Evolutionary conservation across 192 early-diverging fungal genomes (phyloP), one percentile per base, ranked within the genome.

Genomic region (Radiomyces spectabilis): DNA sequence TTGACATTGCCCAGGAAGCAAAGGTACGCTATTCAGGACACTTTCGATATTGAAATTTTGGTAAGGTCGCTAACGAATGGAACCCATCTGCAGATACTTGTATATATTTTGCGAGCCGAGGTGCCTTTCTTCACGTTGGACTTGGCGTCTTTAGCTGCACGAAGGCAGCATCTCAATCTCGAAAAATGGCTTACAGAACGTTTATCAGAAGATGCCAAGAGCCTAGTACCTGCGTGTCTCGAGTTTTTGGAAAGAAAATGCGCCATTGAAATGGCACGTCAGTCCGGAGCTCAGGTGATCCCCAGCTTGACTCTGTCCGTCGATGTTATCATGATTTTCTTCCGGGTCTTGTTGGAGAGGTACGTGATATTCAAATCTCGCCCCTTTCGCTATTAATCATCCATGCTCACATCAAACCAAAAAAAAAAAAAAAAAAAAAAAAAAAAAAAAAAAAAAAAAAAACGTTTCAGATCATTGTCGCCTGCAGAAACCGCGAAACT

Each of bases 141-240:
- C 50, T 63, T 93, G 18, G 89, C 89, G 9, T 76, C 86, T 1
- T 66, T 93, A 7, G 89, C 91, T 10, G 81, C 84, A 5, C 70
- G 88, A 10, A 68, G 88, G 35, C 84, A 91, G 33, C 85, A 80
- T 41, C 55, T 93, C 2, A 91, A 88, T 54, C 49, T 93, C 5
- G 91, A 93, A 48, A 91, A 89, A 64, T 93, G 89, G 89, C 54
- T 93, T 9, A 71, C 71, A 38, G 86, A 87, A 35, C 78, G 79
- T 34, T 65, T 92, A 7, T 59, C 61, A 5, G 67, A 77, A 5
- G 71, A 83, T 37, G 79, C 80, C 4, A 75, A 79, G 34, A 31
- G 58, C 8, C 90, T 93, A 67, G 43, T 85, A 41, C 63, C 68
- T 18, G 80, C 82, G 0, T 89, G 86, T 59, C 63, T 93, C n/a